A percentile compares a stretch with the other conserved stretches of the same genome.
Conservation (phyloP, 768 basidiomycete species). For the Saitozyma podzolica region DNA sequence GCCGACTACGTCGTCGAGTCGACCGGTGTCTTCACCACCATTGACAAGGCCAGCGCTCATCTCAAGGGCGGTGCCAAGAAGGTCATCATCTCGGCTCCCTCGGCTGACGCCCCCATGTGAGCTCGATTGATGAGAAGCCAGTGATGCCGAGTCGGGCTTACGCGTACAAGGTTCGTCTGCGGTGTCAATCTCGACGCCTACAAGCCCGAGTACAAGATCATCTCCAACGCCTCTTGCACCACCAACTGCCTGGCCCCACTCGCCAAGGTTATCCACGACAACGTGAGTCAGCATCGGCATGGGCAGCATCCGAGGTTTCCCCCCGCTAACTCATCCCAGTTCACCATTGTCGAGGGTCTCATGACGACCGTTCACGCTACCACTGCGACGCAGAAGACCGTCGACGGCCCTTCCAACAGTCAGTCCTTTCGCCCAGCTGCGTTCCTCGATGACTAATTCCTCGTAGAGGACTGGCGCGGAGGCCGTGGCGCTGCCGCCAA, state of each 20-base stretch:
- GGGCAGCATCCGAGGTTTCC: slow-evolving; percentile 3
- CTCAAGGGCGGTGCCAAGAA: slow-evolving; percentile 99
- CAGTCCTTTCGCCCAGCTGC: slow-evolving; percentile 19
- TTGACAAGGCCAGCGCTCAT: slow-evolving; percentile 86
- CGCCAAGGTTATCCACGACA: slow-evolving; percentile 97
- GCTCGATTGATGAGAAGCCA: slow-evolving; percentile 21
- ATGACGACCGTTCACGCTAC: slow-evolving; percentile 99
- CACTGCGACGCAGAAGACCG: slow-evolving; percentile 73
- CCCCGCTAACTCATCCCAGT: slow-evolving; percentile 49
- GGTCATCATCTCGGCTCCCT: slow-evolving; percentile 98
- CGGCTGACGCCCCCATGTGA: slow-evolving; percentile 57
- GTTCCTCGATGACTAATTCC: slow-evolving; percentile 6
- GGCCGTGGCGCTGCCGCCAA: slow-evolving; percentile 88
- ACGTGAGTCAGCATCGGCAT: slow-evolving; percentile 47
- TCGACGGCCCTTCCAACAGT: slow-evolving; percentile 76
- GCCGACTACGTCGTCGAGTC: slow-evolving; percentile 96
- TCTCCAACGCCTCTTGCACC: slow-evolving; percentile 99
- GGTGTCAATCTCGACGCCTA: slow-evolving; percentile 90
- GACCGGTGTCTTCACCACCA: slow-evolving; percentile 97
- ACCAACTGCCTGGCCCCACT: slow-evolving; percentile 99
- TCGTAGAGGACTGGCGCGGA: slow-evolving; percentile 52
- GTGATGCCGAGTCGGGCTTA: neutral
- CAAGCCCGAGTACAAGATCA: slow-evolving; percentile 79
- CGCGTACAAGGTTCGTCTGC: slow-evolving; percentile 47
- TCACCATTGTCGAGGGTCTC: slow-evolving; percentile 91